phyloP scores from a whole-genome alignment of 108 stramenopile species.

The Discostella stelligeroides region DNA sequence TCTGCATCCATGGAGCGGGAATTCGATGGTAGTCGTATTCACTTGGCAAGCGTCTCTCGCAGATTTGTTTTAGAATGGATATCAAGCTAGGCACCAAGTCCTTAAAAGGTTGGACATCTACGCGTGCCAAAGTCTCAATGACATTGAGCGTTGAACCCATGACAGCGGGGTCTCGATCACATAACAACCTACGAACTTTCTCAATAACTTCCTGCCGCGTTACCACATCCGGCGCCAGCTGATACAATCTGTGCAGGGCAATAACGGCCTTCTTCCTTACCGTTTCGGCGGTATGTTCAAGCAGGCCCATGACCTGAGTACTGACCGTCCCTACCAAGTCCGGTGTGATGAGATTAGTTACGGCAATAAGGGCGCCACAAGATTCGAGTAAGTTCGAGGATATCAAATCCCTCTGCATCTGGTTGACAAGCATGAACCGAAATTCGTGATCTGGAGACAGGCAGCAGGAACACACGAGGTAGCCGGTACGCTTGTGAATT shows the following conservation, averaged over 20 bases:
- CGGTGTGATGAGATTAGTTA: conserved; percentile 80
- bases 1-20: conserved; percentile 99
- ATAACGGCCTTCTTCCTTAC: conserved; percentile 96
- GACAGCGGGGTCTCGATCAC: conserved; percentile 96
- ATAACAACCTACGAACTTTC: conserved; percentile 88
- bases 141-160: conserved; percentile 95
- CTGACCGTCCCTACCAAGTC: conserved; percentile 94
- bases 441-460: conserved; percentile 96
- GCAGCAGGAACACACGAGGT: conserved; percentile 91
- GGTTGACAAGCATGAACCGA: conserved; percentile 99
- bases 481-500: conserved; percentile 94
- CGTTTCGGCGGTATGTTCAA: conserved; percentile 73
- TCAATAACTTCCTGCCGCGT: conserved; percentile 79
- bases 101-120: conserved; percentile 80
- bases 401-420: conserved; percentile 96
- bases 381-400: conserved; percentile 92
- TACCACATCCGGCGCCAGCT: conserved; percentile 83
- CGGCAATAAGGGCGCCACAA: conserved; percentile 89
- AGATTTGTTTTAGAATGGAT: conserved; percentile 96
- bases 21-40: conserved; percentile 99
- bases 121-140: conserved; percentile 83
- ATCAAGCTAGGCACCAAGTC: conserved; percentile 94
- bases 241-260: conserved; percentile 90
- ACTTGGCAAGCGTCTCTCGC: conserved; percentile 94
- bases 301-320: conserved; percentile 70